These are phyloP conservation scores for Candida sanyiensis DNA, from an alignment of 805 yeast genomes.

Conservation along the genomic window DNA sequence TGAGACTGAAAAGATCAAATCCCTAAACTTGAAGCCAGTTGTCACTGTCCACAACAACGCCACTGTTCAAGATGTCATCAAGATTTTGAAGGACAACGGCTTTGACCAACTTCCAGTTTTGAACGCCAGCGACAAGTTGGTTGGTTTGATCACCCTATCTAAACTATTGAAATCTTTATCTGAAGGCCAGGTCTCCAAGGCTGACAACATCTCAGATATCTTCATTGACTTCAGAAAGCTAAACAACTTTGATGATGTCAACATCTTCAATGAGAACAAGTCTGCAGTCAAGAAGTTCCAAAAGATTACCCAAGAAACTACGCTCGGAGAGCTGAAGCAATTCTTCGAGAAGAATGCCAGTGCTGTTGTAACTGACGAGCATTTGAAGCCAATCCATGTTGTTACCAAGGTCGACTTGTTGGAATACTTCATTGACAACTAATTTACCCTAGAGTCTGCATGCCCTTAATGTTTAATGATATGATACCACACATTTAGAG, in stretches of 20 bases:
- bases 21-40: conserved; percentile 72
- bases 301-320: conserved; percentile 59
- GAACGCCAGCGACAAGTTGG: conserved; percentile 42
- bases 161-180: conserved; percentile 63
- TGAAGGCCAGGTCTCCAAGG: conserved; percentile 48
- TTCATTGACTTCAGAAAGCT: conserved; percentile 73
- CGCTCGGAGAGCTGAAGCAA: conserved; percentile 60
- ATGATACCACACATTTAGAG: no score
- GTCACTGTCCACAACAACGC: conserved; percentile 62
- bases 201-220: conserved; percentile 50
- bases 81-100: conserved; percentile 65
- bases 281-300: conserved; percentile 62
- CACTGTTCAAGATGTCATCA: conserved; percentile 57
- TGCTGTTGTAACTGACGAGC: conserved; percentile 72
- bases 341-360: conserved; percentile 83
- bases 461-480: conserved; percentile 1
- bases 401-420: conserved; percentile 85
- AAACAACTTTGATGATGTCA: conserved; percentile 52
- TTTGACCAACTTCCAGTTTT: conserved; percentile 85
- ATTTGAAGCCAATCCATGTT: conserved; percentile 69
- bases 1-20: conserved; percentile 55
- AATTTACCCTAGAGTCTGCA: not conserved
- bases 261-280: conserved; percentile 56
- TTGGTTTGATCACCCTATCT: conserved; percentile 74
- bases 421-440: conserved; percentile 33